These are phyloP conservation scores for Ophiostoma australiae DNA, from an alignment of 2,329 filamentous ascomycete genomes.

Conservation along the genomic window DNA sequence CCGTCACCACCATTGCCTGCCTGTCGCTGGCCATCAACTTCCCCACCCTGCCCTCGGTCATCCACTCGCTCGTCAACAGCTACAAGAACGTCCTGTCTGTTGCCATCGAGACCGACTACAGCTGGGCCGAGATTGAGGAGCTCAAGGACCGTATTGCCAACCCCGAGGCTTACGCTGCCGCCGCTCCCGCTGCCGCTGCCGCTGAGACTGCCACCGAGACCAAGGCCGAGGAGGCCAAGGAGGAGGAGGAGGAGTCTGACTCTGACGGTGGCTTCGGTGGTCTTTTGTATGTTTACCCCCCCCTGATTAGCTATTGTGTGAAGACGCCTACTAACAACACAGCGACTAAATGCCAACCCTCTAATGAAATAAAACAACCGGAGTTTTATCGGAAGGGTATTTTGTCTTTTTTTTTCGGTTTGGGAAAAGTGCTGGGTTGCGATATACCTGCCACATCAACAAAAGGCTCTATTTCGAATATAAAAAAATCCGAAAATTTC, in stretches of 20 bases:
- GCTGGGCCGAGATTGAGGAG: constrained; percentile 92
- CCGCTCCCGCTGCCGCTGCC: constrained; percentile 64
- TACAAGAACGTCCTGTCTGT: constrained; percentile 97
- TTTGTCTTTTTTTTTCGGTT: constrained; percentile 12
- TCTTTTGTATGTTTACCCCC: constrained; percentile 52
- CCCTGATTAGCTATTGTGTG: no score
- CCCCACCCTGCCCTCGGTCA: constrained; percentile 92
- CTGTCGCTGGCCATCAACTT: constrained; percentile 91
- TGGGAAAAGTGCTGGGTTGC: constrained; percentile 9
- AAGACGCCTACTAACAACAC: constrained; percentile 9
- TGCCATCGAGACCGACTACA: constrained; percentile 83
- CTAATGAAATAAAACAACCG: constrained; percentile 12
- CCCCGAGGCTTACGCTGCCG: constrained; percentile 88
- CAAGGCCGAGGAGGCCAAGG: constrained; percentile 57
- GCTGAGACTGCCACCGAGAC: constrained; percentile 56
- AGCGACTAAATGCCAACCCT: constrained; percentile 26
- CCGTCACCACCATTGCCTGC: constrained; percentile 80
- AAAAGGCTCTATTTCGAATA: constrained; percentile 23
- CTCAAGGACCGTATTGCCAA: constrained; percentile 99
- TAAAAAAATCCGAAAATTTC: constrained; percentile 21
- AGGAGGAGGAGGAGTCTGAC: constrained; percentile 66
- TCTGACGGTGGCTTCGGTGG: constrained; percentile 66
- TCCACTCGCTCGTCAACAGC: constrained; percentile 92
- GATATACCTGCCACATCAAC: neutral
- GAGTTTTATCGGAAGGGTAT: constrained; percentile 12